Conservation (phyloP, 345 rosid genomes). For the Gossypium raimondii region DNA sequence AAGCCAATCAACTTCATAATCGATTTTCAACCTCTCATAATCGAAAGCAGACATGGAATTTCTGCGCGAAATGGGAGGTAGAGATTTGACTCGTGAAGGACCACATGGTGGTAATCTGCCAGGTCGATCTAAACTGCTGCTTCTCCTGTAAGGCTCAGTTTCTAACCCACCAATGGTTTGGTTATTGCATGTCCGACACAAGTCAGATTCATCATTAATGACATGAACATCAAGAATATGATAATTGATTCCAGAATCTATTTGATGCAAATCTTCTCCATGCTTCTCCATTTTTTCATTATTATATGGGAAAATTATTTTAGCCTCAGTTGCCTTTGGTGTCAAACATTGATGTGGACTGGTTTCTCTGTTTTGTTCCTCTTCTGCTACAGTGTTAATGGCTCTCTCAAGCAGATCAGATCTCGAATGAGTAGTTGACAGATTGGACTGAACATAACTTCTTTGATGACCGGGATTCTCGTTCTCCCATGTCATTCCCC, state of each 20-base stretch:
- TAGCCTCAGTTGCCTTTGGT: constrained; percentile 19
- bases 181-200: constrained; percentile 5
- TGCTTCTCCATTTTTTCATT: constrained; percentile 22
- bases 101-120: constrained; percentile 28
- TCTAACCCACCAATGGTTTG: background rate
- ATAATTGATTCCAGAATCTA: constrained; percentile 12
- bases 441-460: constrained; percentile 14
- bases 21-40: constrained; percentile 58
- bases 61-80: constrained; percentile 41
- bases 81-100: constrained; percentile 25
- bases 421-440: constrained; percentile 15
- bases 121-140: constrained; percentile 42
- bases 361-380: constrained; percentile 22
- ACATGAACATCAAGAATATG: constrained; percentile 46
- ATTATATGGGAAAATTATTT: constrained; percentile 14
- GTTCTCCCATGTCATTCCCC: constrained; percentile 13
- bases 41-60: constrained; percentile 76
- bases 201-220: constrained; percentile 16
- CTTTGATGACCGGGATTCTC: constrained; percentile 17
- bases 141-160: constrained; percentile 34
- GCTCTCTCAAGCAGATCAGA: constrained; percentile 25
- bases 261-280: constrained; percentile 14
- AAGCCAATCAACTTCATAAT: constrained; percentile 60
- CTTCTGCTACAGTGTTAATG: constrained; percentile 20
- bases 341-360: constrained; percentile 12